Base-by-base conservation (phyloP, 441 rosid species). In the Viola pubescens region DNA sequence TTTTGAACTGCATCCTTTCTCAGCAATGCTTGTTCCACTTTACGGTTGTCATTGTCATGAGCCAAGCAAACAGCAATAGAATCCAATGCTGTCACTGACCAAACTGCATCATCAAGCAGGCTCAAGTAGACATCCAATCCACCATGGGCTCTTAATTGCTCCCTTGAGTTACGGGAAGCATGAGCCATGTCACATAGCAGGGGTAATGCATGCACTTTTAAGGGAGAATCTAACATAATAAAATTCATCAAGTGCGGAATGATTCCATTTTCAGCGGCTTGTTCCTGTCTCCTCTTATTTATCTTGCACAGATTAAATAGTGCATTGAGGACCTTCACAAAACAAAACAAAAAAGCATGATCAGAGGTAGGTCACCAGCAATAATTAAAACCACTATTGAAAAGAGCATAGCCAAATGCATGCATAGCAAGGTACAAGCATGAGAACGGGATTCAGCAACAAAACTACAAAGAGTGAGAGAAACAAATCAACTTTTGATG, bases 191-290 rank as follows among this genome's bases (percentile, higher is more conserved):
- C 98, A 66, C 98, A 94, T 54, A 94, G 75, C 55, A 89, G 78
- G 45, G 97, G 94, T 76, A 94, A 75, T 19, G 98, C 98, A 72
- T 75, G 73, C 66, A 78, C 92, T 74, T 86, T 94, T 71, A 94
- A 68, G 50, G 89, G 88, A 69, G 96, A 89, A 71, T 77, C 85
- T 19, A 90, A 75, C 79, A 84, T 75, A 37, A 94, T 76, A 63
- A 94, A 79, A 70, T 87, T 81, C 97, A 89, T 79, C 78, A 94
- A 79, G 73, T 89, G 95, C 9, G 98, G 97, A 71, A 94, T 89
- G 52, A 94, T 88, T 79, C 98, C 98, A 70, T 89, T 89, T 81
- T 94, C 98, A 56, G 97, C 97, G n/a, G 98, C 98, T 77, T 89
- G 96, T 74, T 94, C 98, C 75, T 94, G 98, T 61, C 98, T 83